phyloP scores from a whole-genome alignment of 345 rosid genomes.

The Camelina laxa region DNA sequence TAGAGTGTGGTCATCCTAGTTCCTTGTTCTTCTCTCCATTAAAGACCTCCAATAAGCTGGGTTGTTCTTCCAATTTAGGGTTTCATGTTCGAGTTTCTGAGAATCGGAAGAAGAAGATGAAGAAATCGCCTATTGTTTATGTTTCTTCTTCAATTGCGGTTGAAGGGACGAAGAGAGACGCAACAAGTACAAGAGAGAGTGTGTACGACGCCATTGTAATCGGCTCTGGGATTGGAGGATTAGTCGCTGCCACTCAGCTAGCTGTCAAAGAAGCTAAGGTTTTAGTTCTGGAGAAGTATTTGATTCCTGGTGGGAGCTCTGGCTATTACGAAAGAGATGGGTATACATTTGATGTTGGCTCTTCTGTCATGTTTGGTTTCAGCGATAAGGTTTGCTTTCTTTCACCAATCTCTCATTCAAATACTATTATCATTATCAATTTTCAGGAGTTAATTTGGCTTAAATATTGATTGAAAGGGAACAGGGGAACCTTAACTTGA shows the following conservation, averaged over 20 bases:
- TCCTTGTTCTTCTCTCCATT: constrained; percentile 25
- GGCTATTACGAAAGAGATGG: constrained; percentile 88
- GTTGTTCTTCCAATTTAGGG: not conserved
- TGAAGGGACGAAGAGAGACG: constrained; percentile 44
- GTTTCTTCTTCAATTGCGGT: constrained; percentile 33
- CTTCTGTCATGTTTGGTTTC: constrained; percentile 97
- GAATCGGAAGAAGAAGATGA: constrained; percentile 27
- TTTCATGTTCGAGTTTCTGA: constrained; percentile 15
- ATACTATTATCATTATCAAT: too few species aligned
- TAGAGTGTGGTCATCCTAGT: not conserved
- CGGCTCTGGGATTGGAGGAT: constrained; percentile 93
- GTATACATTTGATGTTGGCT: constrained; percentile 91
- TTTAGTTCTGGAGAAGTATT: constrained; percentile 85
- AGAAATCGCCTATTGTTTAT: not conserved
- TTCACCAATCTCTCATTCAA: not conserved
- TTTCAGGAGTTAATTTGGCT: too few species aligned
- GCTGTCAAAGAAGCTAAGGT: constrained; percentile 91
- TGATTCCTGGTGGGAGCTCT: constrained; percentile 98
- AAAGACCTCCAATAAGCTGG: constrained; percentile 21
- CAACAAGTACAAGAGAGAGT: constrained; percentile 35
- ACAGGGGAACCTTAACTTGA: constrained; percentile 93
- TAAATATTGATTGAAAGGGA: constrained; percentile 29
- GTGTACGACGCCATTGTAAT: constrained; percentile 82
- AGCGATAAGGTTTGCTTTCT: constrained; percentile 76
- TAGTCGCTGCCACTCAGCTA: constrained; percentile 88